phyloP scores from a whole-genome alignment of 129 eudicot species.

The Chrysanthemum lavandulifolium region DNA sequence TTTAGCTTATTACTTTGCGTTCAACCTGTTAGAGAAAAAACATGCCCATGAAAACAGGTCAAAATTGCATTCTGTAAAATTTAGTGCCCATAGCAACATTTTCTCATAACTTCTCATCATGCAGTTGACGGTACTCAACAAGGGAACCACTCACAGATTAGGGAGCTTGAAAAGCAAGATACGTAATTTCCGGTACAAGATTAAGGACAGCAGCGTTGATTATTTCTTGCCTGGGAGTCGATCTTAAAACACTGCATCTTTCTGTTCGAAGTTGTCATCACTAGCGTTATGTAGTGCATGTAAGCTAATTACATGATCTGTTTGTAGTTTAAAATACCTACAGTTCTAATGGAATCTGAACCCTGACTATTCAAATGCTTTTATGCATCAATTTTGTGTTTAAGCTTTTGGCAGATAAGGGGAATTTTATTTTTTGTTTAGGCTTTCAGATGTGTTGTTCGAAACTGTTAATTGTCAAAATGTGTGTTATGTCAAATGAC shows the following conservation, averaged over 20 bases:
- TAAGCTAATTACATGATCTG: slow-evolving; percentile 7
- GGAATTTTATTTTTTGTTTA: too few species aligned
- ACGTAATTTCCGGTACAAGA: slow-evolving; percentile 57
- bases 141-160: slow-evolving; percentile 34
- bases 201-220: slow-evolving; percentile 62
- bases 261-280: slow-evolving; percentile 1
- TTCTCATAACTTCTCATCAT: slow-evolving; percentile 4
- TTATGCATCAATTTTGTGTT: not conserved
- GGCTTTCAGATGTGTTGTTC: too few species aligned
- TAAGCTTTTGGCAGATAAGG: too few species aligned
- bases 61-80: not conserved
- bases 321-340: not conserved
- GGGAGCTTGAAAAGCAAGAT: slow-evolving; percentile 37
- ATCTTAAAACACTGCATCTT: slow-evolving; percentile 34
- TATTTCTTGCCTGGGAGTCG: slow-evolving; percentile 67
- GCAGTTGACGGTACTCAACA: slow-evolving; percentile 66
- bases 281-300: slow-evolving; percentile 12
- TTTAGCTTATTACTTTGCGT: not conserved
- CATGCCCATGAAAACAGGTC: not conserved
- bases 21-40: not conserved
- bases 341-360: not conserved
- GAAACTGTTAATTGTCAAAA: too few species aligned
- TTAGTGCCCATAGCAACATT: not conserved
- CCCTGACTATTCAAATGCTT: not conserved
- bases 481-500: too few species aligned